Evolutionary conservation across 352 stramenopile genomes (phyloP), one percentile per base, ranked within the genome.

Genomic region (Hyaloperonospora brassicae): DNA sequence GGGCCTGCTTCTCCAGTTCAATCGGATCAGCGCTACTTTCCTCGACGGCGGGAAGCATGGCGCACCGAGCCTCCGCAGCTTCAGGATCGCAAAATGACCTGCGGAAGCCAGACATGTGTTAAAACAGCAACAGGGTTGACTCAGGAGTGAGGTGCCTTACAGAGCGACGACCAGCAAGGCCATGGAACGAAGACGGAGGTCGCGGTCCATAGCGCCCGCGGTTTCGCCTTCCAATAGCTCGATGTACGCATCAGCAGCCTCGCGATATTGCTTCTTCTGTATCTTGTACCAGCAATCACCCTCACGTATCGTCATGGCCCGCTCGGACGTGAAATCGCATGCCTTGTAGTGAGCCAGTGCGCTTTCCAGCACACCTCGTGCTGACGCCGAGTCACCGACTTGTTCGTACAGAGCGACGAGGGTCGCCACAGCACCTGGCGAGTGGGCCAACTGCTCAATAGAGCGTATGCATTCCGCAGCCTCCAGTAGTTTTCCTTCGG

Each of bases 231-330:
- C 80, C 9, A 93, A 61, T 31, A 93, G 57, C 41, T 84, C 70
- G 55, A 82, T 34, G 52, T 88, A 93, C 35, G 76, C 76, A 23
- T 72, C 52, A 9, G 82, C 74, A 35, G 82, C 82, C 2, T 72
- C 68, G 21, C 74, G 59, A 55, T 87, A 90, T 48, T 90, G 70
- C 46, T 87, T 84, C 63, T 86, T 81, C 50, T 86, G 66, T 48
- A 93, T 75, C 64, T 90, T 87, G 68, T 81, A 79, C 59, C 73
- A 72, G 64, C 79, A 89, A 51, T 88, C 76, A 42, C 79, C 82
- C 54, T 93, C 82, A 42, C 79, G 77, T 57, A 92, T 74, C 64
- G 85, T 79, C 66, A 87, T 78, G 31, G 74, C 76, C 25, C 69
- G 53, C 22, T 73, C 60, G 12, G 77, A 88, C 25, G 66, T 71